phyloP scores from a whole-genome alignment of 192 early-diverging fungal genomes.

The Coemansia sp. region DNA sequence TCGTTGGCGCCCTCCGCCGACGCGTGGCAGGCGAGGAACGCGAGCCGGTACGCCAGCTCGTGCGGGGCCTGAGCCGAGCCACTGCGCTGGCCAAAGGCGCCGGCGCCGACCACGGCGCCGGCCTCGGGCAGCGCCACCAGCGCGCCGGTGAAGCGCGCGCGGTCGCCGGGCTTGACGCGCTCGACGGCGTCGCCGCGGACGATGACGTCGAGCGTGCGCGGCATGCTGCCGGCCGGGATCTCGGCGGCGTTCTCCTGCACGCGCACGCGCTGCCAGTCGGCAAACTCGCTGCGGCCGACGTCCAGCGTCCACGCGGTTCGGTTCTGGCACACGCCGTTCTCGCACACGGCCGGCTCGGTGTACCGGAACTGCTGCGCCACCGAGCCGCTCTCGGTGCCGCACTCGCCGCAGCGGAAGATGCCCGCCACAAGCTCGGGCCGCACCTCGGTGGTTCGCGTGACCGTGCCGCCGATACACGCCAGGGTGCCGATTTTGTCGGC shows the following conservation, averaged over 20 bases:
- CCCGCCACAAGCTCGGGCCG: slow-evolving; percentile 92
- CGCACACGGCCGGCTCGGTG: slow-evolving; percentile 90
- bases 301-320: slow-evolving; percentile 76
- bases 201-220: slow-evolving; percentile 93
- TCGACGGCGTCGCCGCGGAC: slow-evolving; percentile 93
- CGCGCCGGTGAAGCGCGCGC: slow-evolving; percentile 83
- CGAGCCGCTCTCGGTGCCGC: slow-evolving; percentile 73
- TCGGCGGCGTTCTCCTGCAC: slow-evolving; percentile 96
- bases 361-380: slow-evolving; percentile 98
- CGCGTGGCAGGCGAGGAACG: slow-evolving; percentile 85
- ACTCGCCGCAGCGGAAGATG: slow-evolving; percentile 88
- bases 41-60: slow-evolving; percentile 91
- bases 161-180: slow-evolving; percentile 94
- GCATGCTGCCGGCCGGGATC: slow-evolving; percentile 97
- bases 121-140: slow-evolving; percentile 94
- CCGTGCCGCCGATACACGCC: slow-evolving; percentile 84
- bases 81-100: slow-evolving; percentile 80
- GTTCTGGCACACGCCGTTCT: slow-evolving; percentile 81
- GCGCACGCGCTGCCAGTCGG: slow-evolving; percentile 97
- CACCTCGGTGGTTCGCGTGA: slow-evolving; percentile 96
- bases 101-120: slow-evolving; percentile 80
- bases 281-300: slow-evolving; percentile 84
- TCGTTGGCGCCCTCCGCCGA: slow-evolving; percentile 55
- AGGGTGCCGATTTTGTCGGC: slow-evolving; percentile 84
- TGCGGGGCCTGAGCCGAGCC: neutral